These are phyloP conservation scores for Solanum chilense DNA, from an alignment of 257 asterid genomes.

Conservation along the genomic window DNA sequence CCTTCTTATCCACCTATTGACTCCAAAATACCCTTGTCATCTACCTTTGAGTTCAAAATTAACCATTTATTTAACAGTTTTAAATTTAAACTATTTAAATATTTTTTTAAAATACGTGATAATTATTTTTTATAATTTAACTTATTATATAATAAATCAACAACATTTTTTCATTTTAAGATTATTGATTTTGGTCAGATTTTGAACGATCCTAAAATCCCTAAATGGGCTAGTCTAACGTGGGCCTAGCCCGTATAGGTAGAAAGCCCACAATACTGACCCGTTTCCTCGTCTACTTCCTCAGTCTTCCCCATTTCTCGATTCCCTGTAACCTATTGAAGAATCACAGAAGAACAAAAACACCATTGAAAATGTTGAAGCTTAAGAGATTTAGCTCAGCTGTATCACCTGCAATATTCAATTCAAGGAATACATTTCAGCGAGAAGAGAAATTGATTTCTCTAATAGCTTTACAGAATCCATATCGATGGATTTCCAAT, in stretches of 20 bases:
- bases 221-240: not conserved
- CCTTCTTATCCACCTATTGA: no score
- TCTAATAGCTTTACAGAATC: conserved; percentile 21
- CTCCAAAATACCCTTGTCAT: no score
- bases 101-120: no score
- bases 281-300: not conserved
- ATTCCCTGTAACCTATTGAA: not conserved
- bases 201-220: not conserved
- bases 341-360: not conserved
- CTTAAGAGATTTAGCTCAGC: conserved; percentile 35
- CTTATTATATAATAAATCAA: no score
- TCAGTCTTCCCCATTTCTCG: not conserved
- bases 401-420: not conserved
- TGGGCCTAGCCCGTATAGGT: not conserved
- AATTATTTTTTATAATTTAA: no score
- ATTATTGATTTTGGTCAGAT: not conserved
- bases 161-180: not conserved
- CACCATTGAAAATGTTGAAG: conserved; percentile 38
- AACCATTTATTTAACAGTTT: no score
- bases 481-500: conserved; percentile 45
- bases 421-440: conserved; percentile 4
- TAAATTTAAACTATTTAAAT: no score
- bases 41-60: no score
- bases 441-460: conserved; percentile 17
- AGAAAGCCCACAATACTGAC: not conserved